Evolutionary conservation across 805 yeast genomes (phyloP).

Genomic region (Monosporozyma siamensis): DNA sequence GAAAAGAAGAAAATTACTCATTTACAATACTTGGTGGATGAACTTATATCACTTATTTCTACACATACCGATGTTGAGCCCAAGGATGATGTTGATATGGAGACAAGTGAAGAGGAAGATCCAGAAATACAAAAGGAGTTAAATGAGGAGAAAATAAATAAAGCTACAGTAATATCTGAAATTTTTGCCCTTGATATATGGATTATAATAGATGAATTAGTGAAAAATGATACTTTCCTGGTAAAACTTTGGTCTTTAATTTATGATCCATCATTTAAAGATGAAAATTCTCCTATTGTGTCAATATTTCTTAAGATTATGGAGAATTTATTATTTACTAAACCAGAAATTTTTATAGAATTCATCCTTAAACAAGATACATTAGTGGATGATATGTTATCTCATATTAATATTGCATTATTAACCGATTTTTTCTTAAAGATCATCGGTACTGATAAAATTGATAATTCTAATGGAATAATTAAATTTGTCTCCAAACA

Average conservation of each 20-base stretch:
- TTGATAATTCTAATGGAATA: conserved; percentile 78
- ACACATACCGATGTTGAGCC: background rate
- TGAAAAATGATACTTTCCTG: conserved; percentile 56
- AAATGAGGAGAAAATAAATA: conserved; percentile 8
- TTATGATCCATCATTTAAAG: conserved; percentile 41
- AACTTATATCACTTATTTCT: conserved; percentile 11
- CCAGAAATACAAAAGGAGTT: background rate
- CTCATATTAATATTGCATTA: conserved; percentile 79
- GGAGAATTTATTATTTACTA: conserved; percentile 75
- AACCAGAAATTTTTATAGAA: conserved; percentile 34
- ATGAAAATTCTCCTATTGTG: conserved; percentile 62
- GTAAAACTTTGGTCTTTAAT: conserved; percentile 69
- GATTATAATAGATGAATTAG: conserved; percentile 79
- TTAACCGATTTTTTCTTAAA: conserved; percentile 82
- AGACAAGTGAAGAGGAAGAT: background rate
- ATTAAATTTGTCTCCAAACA: conserved; percentile 67
- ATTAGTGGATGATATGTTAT: conserved; percentile 44
- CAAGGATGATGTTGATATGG: background rate
- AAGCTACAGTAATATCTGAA: conserved; percentile 44
- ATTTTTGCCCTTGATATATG: conserved; percentile 84
- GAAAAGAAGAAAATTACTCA: conserved; percentile 12
- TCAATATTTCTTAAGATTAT: conserved; percentile 78
- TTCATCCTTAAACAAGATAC: conserved; percentile 10
- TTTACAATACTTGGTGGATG: conserved; percentile 20
- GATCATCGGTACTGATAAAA: conserved; percentile 82